Conservation (phyloP, 177 flowering plant species). For the Vitis hybrid region DNA sequence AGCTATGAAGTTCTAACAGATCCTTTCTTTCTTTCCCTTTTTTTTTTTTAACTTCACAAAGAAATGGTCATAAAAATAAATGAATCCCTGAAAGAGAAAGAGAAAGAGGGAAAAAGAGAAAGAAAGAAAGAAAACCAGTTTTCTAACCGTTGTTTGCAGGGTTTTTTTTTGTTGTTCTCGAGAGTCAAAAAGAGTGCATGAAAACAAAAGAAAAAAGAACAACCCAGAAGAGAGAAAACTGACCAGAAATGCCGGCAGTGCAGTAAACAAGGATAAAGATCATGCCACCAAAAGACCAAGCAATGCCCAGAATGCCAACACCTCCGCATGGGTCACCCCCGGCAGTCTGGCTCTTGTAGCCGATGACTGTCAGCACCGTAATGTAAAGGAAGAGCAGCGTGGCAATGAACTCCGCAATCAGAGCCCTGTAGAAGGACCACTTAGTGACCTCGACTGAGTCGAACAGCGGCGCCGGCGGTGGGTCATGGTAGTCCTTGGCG, state of each 20-base stretch:
- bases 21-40: too few species aligned
- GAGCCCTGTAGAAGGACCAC: slow-evolving; percentile 51
- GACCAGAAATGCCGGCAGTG: slow-evolving; percentile 55
- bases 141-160: too few species aligned
- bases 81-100: too few species aligned
- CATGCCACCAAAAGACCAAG: slow-evolving; percentile 60
- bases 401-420: slow-evolving; percentile 49
- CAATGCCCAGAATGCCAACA: slow-evolving; percentile 50
- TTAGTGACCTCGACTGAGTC: slow-evolving; percentile 34
- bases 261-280: slow-evolving; percentile 53
- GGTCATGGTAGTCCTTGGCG: slow-evolving; percentile 46
- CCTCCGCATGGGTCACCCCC: slow-evolving; percentile 29
- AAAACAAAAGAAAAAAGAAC: too few species aligned
- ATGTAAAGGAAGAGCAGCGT: slow-evolving; percentile 46
- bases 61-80: not conserved
- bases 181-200: too few species aligned
- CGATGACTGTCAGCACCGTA: slow-evolving; percentile 41
- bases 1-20: not conserved
- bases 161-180: too few species aligned
- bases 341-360: slow-evolving; percentile 34
- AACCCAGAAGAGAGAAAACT: not conserved
- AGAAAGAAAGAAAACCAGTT: too few species aligned
- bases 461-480: slow-evolving; percentile 43
- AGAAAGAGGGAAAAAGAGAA: too few species aligned
- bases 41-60: not conserved